Conservation (phyloP, 1,139 yeast species). For the Candida freyschussii region DNA sequence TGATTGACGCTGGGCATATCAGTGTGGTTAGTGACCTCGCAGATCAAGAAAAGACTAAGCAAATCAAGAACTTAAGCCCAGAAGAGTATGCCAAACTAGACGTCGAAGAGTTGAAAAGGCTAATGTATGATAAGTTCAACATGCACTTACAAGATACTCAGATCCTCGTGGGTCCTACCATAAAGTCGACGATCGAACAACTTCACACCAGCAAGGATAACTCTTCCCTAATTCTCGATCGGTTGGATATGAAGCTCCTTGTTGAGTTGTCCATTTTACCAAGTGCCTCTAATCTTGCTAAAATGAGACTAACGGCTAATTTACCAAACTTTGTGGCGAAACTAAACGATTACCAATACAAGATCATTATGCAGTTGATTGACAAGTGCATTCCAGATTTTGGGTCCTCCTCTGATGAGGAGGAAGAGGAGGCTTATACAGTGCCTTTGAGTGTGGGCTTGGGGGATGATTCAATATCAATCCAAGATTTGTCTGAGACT, state of each 20-base stretch:
- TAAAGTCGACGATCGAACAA: constrained; percentile 70
- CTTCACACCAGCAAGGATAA: constrained; percentile 45
- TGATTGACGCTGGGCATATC: constrained; percentile 95
- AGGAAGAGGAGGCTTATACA: constrained; percentile 9
- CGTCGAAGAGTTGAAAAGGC: constrained; percentile 63
- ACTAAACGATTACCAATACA: constrained; percentile 85
- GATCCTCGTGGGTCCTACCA: constrained; percentile 77
- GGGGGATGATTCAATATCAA: constrained; percentile 17
- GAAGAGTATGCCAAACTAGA: constrained; percentile 67
- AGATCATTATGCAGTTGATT: constrained; percentile 73
- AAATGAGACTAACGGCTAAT: constrained; percentile 69
- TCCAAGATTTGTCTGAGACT: constrained; percentile 18
- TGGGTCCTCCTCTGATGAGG: constrained; percentile 29
- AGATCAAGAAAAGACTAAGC: constrained; percentile 62
- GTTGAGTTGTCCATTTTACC: constrained; percentile 85
- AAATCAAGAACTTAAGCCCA: constrained; percentile 60
- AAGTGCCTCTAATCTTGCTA: constrained; percentile 68
- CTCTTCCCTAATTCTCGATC: constrained; percentile 54
- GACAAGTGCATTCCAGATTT: constrained; percentile 67
- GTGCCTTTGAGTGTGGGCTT: constrained; percentile 17
- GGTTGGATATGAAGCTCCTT: constrained; percentile 64
- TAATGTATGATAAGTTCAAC: constrained; percentile 87
- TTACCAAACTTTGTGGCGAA: constrained; percentile 71
- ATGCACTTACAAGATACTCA: constrained; percentile 82
- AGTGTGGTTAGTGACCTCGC: constrained; percentile 79